These are phyloP conservation scores for Rhodotorula sp. DNA, from an alignment of 1,284 basidiomycete species.

Conservation along the genomic window DNA sequence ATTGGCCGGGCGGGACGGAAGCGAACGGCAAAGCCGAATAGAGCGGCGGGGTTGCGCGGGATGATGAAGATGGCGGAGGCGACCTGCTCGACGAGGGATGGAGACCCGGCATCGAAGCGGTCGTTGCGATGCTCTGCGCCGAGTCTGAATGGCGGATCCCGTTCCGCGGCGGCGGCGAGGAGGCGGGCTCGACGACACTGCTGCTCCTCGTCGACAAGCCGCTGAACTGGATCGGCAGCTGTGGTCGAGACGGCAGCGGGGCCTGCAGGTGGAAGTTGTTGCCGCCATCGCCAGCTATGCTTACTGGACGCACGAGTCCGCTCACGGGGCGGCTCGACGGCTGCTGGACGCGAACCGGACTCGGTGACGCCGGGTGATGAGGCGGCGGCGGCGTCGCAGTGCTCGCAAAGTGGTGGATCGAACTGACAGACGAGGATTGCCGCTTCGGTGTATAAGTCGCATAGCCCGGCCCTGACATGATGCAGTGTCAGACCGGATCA, in stretches of 20 bases:
- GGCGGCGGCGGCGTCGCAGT: background rate
- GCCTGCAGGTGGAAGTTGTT: background rate
- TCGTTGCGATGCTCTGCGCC: background rate
- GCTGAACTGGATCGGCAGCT: conserved; percentile 10
- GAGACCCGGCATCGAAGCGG: background rate
- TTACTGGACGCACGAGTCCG: background rate
- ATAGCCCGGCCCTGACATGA: conserved; percentile 9
- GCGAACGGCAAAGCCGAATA: conserved; percentile 21
- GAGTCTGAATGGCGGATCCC: background rate
- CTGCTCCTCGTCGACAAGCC: background rate
- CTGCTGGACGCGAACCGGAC: background rate
- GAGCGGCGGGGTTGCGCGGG: conserved; percentile 4
- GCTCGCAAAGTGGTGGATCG: background rate
- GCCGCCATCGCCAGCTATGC: no score
- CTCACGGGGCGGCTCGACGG: conserved; percentile 1
- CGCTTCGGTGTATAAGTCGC: conserved; percentile 25
- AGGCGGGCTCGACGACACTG: background rate
- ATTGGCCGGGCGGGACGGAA: conserved; percentile 14
- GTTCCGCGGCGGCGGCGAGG: background rate
- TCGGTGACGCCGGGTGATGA: background rate
- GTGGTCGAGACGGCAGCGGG: conserved; percentile 4
- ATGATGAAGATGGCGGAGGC: background rate
- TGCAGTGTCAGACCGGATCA: background rate
- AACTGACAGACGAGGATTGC: conserved; percentile 7
- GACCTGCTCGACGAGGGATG: background rate